These are phyloP conservation scores for Lasiodiplodia sp. DNA, from an alignment of 2,329 filamentous ascomycete genomes.

Conservation along the genomic window DNA sequence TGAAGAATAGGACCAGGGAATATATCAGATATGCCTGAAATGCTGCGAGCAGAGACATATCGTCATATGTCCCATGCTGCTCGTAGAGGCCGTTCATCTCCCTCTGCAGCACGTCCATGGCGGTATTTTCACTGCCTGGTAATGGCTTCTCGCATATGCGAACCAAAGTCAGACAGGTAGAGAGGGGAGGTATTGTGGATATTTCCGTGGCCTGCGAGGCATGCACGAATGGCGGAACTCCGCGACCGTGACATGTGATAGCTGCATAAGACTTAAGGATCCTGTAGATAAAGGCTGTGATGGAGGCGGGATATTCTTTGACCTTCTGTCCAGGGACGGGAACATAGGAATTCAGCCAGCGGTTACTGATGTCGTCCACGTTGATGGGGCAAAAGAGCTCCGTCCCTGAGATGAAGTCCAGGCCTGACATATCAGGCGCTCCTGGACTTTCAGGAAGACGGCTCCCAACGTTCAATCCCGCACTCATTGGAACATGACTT, in stretches of 20 bases:
- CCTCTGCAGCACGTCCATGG: constrained; percentile 13
- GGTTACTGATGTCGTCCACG: constrained; percentile 56
- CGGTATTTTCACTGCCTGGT: constrained; percentile 23
- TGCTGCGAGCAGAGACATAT: constrained; percentile 49
- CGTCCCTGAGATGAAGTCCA: constrained; percentile 40
- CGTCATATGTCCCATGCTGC: constrained; percentile 33
- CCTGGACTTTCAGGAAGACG: neutral
- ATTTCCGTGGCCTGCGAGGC: constrained; percentile 43
- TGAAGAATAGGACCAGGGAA: constrained; percentile 58
- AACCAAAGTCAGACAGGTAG: constrained; percentile 30
- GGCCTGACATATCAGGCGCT: neutral
- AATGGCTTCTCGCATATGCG: constrained; percentile 27
- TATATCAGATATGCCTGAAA: constrained; percentile 66
- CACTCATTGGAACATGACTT: neutral
- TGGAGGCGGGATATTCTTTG: constrained; percentile 51
- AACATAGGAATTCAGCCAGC: constrained; percentile 59
- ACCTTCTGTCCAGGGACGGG: constrained; percentile 53
- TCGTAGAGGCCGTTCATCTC: constrained; percentile 29
- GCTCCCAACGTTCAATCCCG: neutral
- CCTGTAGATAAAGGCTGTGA: constrained; percentile 51
- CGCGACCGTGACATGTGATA: constrained; percentile 38
- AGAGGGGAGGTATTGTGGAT: constrained; percentile 33
- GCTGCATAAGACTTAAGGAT: constrained; percentile 56
- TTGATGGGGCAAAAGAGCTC: constrained; percentile 57
- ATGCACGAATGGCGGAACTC: constrained; percentile 56